Percentiles rank a stretch among this genome's conserved stretches.
phyloP scores from a whole-genome alignment of 176 grass and related monocot genomes.

The Ananas comosus region DNA sequence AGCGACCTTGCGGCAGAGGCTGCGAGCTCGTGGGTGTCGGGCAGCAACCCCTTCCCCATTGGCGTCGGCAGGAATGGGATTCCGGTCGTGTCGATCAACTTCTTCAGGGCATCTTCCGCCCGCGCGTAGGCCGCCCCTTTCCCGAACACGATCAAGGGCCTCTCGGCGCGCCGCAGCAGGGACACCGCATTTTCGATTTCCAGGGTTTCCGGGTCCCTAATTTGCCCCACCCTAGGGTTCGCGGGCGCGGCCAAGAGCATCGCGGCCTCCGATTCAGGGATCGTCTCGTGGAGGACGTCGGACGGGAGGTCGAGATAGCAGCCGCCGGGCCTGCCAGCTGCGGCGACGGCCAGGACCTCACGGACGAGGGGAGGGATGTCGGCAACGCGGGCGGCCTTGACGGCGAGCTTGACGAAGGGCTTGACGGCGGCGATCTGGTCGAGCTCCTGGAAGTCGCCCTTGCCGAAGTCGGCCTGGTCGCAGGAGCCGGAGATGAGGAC shows the following conservation, averaged over 20 bases:
- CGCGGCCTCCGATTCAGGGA: slow-evolving; percentile 48
- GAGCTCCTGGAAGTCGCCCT: slow-evolving; percentile 94
- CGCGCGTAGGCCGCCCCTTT: slow-evolving; percentile 74
- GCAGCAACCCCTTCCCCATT: slow-evolving; percentile 88
- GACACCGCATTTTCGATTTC: slow-evolving; percentile 44
- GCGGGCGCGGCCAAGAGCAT: slow-evolving; percentile 28
- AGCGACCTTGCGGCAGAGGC: slow-evolving; percentile 72
- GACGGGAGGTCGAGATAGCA: slow-evolving; percentile 89
- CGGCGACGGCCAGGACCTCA: slow-evolving; percentile 41
- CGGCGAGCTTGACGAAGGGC: slow-evolving; percentile 71
- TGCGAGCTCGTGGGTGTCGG: slow-evolving; percentile 65
- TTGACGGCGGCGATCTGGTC: slow-evolving; percentile 73
- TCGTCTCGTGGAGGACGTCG: slow-evolving; percentile 86
- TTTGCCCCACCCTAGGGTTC: slow-evolving; percentile 20
- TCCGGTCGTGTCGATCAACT: slow-evolving; percentile 70
- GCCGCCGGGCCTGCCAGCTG: slow-evolving; percentile 53
- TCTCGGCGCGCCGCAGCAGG: slow-evolving; percentile 55
- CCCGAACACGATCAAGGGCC: slow-evolving; percentile 65
- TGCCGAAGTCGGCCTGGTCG: slow-evolving; percentile 56
- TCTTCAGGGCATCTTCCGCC: slow-evolving; percentile 55
- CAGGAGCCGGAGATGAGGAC: slow-evolving; percentile 91
- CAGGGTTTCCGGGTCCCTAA: not conserved
- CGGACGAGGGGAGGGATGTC: slow-evolving; percentile 73
- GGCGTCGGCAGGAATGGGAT: slow-evolving; percentile 88
- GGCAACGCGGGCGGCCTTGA: slow-evolving; percentile 52